Evolutionary conservation across 2,329 filamentous ascomycete species (phyloP), one percentile per base, ranked within the genome.

Genomic region (Ceratocystis alfenasii): DNA sequence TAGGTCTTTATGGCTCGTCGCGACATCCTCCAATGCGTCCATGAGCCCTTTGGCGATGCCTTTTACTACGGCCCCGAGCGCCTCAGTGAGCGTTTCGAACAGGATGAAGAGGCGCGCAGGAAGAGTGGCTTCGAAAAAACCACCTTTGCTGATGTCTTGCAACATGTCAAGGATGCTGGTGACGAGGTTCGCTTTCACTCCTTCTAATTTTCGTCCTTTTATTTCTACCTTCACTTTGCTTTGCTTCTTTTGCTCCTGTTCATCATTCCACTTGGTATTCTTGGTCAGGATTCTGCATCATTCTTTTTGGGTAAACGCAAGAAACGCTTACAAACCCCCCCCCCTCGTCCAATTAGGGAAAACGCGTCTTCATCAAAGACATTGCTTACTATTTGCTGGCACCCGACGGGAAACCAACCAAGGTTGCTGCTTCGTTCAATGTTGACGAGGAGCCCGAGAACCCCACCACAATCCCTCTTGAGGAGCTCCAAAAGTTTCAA

Each of bases 311-410:
- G 44, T 61, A 36, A 36, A 36, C 10, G 10, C n/a, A 44, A 65
- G 55, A 64, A 55, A 57, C 48, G 65, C 67, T 69, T 61, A 67
- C 66, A 66, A 57, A 50, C 57, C 65, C 22, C 69, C 65, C 62
- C 33, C 2, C 10, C 6, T 33, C 33, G 2, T 12, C 33, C 33
- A 36, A 68, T 64, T 71, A 95, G 89, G 88, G 86, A 72, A 96
- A 95, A 79, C 89, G 93, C 71, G 79, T 95, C 71, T 96, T 97
- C 78, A 94, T 99, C 82, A 99, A 99, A 76, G 94, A 97, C 75
- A 99, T 97, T 78, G 87, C 89, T 66, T 88, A 96, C 76, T 97
- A 97, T 75, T 81, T 96, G 70, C 80, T 95, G 69, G 88, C 91
- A 4, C 89, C 90, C 2, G 79, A 88, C 69, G 80, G 81, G 60